phyloP scores from a whole-genome alignment of 2,329 filamentous ascomycete genomes.

The Knufia petricola region DNA sequence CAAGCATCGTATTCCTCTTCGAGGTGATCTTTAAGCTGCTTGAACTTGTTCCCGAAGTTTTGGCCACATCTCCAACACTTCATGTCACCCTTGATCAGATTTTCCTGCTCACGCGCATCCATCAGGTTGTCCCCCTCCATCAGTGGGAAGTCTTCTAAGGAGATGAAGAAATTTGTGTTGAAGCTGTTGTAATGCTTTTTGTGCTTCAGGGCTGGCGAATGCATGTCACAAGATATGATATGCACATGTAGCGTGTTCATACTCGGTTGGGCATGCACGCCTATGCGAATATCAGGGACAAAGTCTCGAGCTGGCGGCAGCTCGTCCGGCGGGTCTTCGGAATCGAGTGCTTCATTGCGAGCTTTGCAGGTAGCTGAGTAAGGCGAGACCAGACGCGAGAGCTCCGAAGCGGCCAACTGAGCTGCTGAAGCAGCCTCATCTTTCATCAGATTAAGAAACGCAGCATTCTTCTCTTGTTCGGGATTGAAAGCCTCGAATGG shows the following conservation, averaged over 20 bases:
- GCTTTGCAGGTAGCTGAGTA: slow-evolving; percentile 51
- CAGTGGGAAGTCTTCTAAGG: slow-evolving; percentile 70
- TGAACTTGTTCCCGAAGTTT: slow-evolving; percentile 66
- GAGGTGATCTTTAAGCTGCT: slow-evolving; percentile 65
- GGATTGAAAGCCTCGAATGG: slow-evolving; percentile 69
- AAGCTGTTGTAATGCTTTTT: slow-evolving; percentile 91
- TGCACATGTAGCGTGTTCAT: slow-evolving; percentile 93
- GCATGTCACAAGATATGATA: slow-evolving; percentile 70
- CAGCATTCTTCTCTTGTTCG: slow-evolving; percentile 17
- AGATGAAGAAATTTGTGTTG: slow-evolving; percentile 72
- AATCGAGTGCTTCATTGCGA: slow-evolving; percentile 57
- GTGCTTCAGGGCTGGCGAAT: slow-evolving; percentile 62
- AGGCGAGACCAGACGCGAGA: slow-evolving; percentile 17
- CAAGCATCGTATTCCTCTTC: slow-evolving; percentile 64
- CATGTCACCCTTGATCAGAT: slow-evolving; percentile 58
- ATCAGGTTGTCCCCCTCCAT: slow-evolving; percentile 54
- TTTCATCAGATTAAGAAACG: slow-evolving; percentile 57
- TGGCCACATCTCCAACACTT: slow-evolving; percentile 74
- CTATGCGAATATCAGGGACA: slow-evolving; percentile 61
- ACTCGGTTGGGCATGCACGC: slow-evolving; percentile 77
- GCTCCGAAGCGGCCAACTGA: slow-evolving; percentile 46
- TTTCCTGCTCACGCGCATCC: slow-evolving; percentile 38
- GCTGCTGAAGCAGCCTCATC: slow-evolving; percentile 53
- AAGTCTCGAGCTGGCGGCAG: slow-evolving; percentile 56
- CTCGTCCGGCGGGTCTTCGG: slow-evolving; percentile 32